Percentiles rank a stretch among this genome's conserved stretches.
Conservation (phyloP, 805 yeast species). For the Debaryomyces tyrocola region DNA sequence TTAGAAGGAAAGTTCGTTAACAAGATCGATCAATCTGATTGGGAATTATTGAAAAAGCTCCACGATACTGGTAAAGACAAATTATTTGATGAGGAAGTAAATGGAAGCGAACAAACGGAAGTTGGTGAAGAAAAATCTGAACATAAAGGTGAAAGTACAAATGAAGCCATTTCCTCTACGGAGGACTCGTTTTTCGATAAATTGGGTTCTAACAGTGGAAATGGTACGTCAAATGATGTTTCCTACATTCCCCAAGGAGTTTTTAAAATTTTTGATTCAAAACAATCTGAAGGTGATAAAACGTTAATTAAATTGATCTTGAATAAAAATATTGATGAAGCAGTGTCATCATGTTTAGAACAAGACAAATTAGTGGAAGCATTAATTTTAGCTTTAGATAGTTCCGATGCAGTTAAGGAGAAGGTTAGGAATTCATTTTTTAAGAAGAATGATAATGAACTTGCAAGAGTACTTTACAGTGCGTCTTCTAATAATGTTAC, state of each 20-base stretch:
- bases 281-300: conserved; percentile 43
- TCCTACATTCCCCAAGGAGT: conserved; percentile 52
- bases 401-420: conserved; percentile 56
- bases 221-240: conserved; percentile 13
- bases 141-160: conserved; percentile 6
- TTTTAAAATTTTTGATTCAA: conserved; percentile 41
- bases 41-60: conserved; percentile 60
- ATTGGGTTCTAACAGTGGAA: conserved; percentile 19
- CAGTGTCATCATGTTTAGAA: conserved; percentile 66
- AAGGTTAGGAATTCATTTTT: conserved; percentile 75
- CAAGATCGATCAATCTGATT: conserved; percentile 53
- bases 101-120: conserved; percentile 5
- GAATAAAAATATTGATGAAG: conserved; percentile 60
- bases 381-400: conserved; percentile 72
- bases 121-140: conserved; percentile 8
- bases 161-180: conserved; percentile 6
- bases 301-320: conserved; percentile 46
- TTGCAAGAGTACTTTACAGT: conserved; percentile 74
- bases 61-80: conserved; percentile 50
- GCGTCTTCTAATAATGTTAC: conserved; percentile 53
- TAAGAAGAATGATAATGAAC: conserved; percentile 50
- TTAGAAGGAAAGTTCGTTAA: conserved; percentile 36
- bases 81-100: conserved; percentile 37
- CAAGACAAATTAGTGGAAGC: conserved; percentile 74
- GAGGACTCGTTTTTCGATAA: conserved; percentile 38